A percentile compares a stretch with the other conserved stretches of the same genome.
Evolutionary conservation across 345 rosid species (phyloP).

Genomic region (Sonneratia alba): DNA sequence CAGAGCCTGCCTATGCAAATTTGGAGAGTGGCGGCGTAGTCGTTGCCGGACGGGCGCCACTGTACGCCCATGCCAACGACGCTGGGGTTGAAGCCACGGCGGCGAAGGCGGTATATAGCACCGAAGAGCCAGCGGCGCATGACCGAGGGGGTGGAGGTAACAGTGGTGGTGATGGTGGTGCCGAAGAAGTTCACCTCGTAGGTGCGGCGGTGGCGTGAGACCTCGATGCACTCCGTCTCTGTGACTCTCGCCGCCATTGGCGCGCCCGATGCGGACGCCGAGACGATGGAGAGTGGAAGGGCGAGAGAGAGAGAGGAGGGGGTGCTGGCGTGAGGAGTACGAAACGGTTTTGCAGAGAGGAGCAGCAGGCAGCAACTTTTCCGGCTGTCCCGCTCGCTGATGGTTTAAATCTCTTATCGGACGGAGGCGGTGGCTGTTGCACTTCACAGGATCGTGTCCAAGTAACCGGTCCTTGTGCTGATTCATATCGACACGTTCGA

Average conservation of each 20-base stretch:
- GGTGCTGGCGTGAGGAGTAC: not conserved
- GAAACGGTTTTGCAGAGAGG: too few species aligned
- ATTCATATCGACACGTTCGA: too few species aligned
- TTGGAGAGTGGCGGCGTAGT: not conserved
- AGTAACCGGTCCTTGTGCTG: too few species aligned
- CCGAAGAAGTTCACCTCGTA: not conserved
- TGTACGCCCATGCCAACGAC: conserved; percentile 9
- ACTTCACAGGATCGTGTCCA: too few species aligned
- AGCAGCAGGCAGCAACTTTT: too few species aligned
- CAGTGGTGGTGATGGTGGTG: conserved; percentile 4
- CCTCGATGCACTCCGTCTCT: not conserved
- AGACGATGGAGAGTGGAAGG: too few species aligned
- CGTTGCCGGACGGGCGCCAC: not conserved
- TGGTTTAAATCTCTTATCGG: too few species aligned
- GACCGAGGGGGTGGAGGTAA: conserved; percentile 2
- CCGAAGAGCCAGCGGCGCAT: not conserved
- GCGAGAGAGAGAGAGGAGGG: too few species aligned
- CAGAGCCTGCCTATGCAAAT: conserved; percentile 19
- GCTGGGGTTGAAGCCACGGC: not conserved
- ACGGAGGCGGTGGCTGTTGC: too few species aligned
- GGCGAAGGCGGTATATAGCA: not conserved
- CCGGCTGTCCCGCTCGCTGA: too few species aligned
- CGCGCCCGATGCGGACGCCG: too few species aligned
- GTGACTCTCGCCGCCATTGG: not conserved
- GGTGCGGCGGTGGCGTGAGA: not conserved